These are phyloP conservation scores for Cucurbita argyrosperma DNA, from an alignment of 306 rosid species.

Conservation along the genomic window DNA sequence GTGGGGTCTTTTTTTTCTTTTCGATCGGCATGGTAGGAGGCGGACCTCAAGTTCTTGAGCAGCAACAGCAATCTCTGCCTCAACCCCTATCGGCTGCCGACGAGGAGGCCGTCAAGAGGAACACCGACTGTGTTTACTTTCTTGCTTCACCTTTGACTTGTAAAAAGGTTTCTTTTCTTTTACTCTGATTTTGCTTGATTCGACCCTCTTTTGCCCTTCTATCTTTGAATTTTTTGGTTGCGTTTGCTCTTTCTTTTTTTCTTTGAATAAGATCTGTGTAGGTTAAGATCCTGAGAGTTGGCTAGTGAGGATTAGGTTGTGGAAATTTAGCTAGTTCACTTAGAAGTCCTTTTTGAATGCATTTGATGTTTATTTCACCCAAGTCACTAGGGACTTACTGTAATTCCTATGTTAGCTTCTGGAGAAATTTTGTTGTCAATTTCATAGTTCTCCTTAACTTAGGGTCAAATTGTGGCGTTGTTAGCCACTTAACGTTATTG, in stretches of 20 bases:
- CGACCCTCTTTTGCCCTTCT: not conserved
- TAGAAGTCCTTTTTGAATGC: not conserved
- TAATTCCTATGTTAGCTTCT: not conserved
- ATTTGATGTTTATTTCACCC: not conserved
- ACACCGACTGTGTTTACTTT: constrained; percentile 96
- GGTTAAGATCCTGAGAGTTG: not conserved
- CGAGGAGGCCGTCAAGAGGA: constrained; percentile 83
- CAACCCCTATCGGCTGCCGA: constrained; percentile 41
- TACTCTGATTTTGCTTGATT: not conserved
- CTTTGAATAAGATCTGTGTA: not conserved
- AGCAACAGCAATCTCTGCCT: constrained; percentile 16
- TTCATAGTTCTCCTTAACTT: not conserved
- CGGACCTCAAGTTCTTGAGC: constrained; percentile 30
- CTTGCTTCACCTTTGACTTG: constrained; percentile 97
- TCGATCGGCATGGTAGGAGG: constrained; percentile 55
- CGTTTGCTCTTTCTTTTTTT: not conserved
- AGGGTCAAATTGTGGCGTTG: not conserved
- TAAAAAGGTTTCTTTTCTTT: constrained; percentile 49
- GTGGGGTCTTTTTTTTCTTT: not conserved
- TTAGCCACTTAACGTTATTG: not conserved
- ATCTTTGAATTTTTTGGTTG: not conserved
- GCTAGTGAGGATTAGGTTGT: not conserved
- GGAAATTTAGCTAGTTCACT: not conserved
- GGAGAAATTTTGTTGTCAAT: not conserved
- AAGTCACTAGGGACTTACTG: not conserved